Evolutionary conservation across 2,329 filamentous ascomycete species (phyloP).

Genomic region (Pestalotiopsis sp.): DNA sequence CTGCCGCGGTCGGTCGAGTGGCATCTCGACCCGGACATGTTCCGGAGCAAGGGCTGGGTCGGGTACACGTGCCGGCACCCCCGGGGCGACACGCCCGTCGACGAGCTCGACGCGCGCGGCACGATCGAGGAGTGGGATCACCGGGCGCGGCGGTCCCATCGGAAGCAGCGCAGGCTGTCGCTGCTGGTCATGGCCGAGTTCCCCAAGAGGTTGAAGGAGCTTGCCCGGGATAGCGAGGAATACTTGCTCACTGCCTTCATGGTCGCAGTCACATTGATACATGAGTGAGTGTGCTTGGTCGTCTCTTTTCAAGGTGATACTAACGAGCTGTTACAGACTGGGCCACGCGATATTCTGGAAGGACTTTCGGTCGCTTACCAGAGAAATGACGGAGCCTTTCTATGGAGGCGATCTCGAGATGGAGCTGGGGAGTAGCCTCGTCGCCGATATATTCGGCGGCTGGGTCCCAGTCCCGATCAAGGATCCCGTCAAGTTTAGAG

Average conservation of each 20-base stretch:
- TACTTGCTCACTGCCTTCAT: slow-evolving; percentile 37
- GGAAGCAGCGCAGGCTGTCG: slow-evolving; percentile 24
- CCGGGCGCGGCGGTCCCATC: slow-evolving; percentile 13
- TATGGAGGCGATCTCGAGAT: slow-evolving; percentile 38
- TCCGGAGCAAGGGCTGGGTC: slow-evolving; percentile 30
- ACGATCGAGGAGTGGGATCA: slow-evolving; percentile 27
- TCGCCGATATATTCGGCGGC: slow-evolving; percentile 36
- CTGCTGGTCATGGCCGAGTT: slow-evolving; percentile 33
- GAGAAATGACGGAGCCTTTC: slow-evolving; percentile 32
- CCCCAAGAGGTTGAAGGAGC: slow-evolving; percentile 26
- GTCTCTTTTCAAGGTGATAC: background rate
- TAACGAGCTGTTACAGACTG: slow-evolving; percentile 22
- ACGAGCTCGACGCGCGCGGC: slow-evolving; percentile 26
- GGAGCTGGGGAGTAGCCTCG: slow-evolving; percentile 38
- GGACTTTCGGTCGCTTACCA: slow-evolving; percentile 29
- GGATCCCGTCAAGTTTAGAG: slow-evolving; percentile 13
- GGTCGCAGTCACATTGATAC: slow-evolving; percentile 33
- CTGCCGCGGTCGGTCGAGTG: slow-evolving; percentile 28
- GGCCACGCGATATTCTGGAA: slow-evolving; percentile 37
- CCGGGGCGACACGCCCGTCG: slow-evolving; percentile 21
- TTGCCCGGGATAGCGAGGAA: slow-evolving; percentile 30
- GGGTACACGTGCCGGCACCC: slow-evolving; percentile 37
- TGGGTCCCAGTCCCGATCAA: slow-evolving; percentile 34
- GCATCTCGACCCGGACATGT: slow-evolving; percentile 34
- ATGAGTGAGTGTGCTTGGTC: slow-evolving; percentile 29